Evolutionary conservation across 2,329 filamentous ascomycete genomes (phyloP).

Genomic region (Drechslera avenae): DNA sequence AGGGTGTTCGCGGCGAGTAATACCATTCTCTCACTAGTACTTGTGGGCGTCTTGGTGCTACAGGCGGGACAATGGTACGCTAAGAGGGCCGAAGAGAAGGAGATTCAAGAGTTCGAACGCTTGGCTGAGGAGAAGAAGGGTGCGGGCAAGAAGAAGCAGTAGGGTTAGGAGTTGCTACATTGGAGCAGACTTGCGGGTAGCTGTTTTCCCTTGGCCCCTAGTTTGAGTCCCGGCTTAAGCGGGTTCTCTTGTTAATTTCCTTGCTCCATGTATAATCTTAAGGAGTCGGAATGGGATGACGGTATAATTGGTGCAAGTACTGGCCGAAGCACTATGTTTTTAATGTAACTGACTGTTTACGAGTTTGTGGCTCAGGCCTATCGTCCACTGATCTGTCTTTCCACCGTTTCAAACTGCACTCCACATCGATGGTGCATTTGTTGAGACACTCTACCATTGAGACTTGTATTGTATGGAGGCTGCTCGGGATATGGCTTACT

Average conservation of each 20-base stretch:
- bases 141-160: conserved; percentile 46
- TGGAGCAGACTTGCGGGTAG: neutral
- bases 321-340: too few relatives aligned
- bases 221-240: neutral
- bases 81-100: conserved; percentile 87
- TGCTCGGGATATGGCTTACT: too few relatives aligned
- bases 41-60: conserved; percentile 88
- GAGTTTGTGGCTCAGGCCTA: too few relatives aligned
- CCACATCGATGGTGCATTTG: too few relatives aligned
- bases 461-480: too few relatives aligned
- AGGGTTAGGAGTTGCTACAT: neutral
- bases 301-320: neutral
- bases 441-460: too few relatives aligned
- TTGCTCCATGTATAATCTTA: neutral
- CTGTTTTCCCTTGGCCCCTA: neutral
- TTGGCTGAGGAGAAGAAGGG: conserved; percentile 43
- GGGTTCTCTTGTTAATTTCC: neutral
- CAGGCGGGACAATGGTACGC: conserved; percentile 99
- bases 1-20: conserved; percentile 93
- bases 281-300: neutral
- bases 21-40: conserved; percentile 89
- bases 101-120: conserved; percentile 69
- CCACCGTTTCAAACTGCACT: too few relatives aligned
- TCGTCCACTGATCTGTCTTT: too few relatives aligned
- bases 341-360: too few relatives aligned